Conservation (phyloP, 345 rosid species). For the Salix arbutifolia region DNA sequence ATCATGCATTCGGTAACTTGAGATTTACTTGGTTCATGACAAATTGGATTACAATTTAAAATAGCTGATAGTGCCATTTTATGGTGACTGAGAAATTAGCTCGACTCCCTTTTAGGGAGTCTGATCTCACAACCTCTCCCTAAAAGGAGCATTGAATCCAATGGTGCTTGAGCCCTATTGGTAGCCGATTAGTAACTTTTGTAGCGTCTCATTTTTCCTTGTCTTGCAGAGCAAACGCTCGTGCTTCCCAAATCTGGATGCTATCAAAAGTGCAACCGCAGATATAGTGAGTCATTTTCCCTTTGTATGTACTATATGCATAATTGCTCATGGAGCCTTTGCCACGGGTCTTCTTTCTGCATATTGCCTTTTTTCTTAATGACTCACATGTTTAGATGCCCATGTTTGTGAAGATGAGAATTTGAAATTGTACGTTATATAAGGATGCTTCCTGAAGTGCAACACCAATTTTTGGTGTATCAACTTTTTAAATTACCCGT, state of each 20-base stretch:
- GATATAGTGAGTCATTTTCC: conserved; percentile 64
- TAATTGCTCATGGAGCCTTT: not conserved
- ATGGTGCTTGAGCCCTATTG: not conserved
- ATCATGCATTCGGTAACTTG: not conserved
- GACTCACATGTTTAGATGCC: not conserved
- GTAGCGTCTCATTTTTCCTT: conserved; percentile 10
- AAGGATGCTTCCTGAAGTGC: not conserved
- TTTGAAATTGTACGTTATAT: not conserved
- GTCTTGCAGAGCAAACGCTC: conserved; percentile 66
- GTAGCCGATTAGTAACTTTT: conserved; percentile 10
- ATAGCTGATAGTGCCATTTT: not conserved
- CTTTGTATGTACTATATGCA: not conserved
- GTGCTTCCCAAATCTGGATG: conserved; percentile 82
- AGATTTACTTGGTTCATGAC: not conserved
- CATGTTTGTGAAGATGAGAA: not conserved
- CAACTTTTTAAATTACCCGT: not conserved
- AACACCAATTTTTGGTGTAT: not conserved
- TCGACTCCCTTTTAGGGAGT: not conserved
- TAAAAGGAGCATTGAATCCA: not conserved
- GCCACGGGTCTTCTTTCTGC: not conserved
- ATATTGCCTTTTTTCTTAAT: not conserved
- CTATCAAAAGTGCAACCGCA: conserved; percentile 83
- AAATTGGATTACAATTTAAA: not conserved
- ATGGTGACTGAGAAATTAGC: not conserved
- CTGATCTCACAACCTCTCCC: not conserved